Evolutionary conservation across 306 rosid species (phyloP).

Genomic region (Lathyrus aphaca): DNA sequence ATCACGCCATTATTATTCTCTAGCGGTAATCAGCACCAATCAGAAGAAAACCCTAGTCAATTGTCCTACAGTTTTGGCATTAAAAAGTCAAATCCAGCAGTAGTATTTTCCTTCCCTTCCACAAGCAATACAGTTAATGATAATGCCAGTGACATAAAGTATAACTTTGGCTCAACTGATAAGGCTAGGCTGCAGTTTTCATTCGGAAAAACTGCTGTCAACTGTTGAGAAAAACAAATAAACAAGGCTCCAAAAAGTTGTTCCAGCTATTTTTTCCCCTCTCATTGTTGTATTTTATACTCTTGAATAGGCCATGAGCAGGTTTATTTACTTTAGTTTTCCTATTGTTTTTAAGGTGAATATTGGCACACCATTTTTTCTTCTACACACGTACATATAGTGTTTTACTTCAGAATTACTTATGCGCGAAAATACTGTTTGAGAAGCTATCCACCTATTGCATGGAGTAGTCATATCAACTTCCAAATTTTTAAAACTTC

Average conservation of each 20-base stretch:
- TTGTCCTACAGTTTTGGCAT: slow-evolving; percentile 66
- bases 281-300: slow-evolving; percentile 16
- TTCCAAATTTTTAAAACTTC: too few species aligned
- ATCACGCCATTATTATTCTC: slow-evolving; percentile 57
- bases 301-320: background rate
- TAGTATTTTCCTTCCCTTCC: slow-evolving; percentile 78
- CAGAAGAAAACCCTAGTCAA: slow-evolving; percentile 43
- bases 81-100: slow-evolving; percentile 48
- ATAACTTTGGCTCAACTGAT: slow-evolving; percentile 68
- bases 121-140: slow-evolving; percentile 49
- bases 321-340: background rate
- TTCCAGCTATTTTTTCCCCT: background rate
- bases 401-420: background rate
- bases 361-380: background rate
- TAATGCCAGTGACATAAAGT: slow-evolving; percentile 57
- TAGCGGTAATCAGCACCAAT: slow-evolving; percentile 43
- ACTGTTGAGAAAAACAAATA: slow-evolving; percentile 45
- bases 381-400: background rate
- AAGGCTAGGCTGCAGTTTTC: slow-evolving; percentile 60
- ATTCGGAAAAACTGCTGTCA: slow-evolving; percentile 55
- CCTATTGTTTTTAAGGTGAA: slow-evolving; percentile 4
- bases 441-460: background rate
- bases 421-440: background rate
- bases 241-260: slow-evolving; percentile 13
- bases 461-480: too few species aligned